A percentile compares a stretch with the other conserved stretches of the same genome.
Evolutionary conservation across 768 basidiomycete genomes (phyloP).

Genomic region (Ramaria sp.): DNA sequence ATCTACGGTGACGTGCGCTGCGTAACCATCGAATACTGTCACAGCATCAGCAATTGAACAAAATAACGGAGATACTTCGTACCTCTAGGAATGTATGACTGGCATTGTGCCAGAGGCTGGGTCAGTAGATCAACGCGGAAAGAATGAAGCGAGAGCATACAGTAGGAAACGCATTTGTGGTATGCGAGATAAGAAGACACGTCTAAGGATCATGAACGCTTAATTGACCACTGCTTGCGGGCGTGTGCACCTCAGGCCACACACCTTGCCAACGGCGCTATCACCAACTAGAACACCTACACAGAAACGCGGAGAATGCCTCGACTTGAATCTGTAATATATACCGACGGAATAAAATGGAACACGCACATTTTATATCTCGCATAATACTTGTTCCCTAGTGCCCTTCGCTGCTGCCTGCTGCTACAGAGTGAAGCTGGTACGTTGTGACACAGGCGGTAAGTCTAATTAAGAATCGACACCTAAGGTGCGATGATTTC

Average conservation of each 20-base stretch:
- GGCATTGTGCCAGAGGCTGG: slow-evolving; percentile 11
- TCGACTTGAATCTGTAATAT: too few species aligned
- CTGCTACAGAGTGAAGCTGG: too few species aligned
- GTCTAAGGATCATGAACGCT: slow-evolving; percentile 42
- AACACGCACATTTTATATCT: slow-evolving; percentile 78
- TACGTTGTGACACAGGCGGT: too few species aligned
- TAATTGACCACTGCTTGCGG: too few species aligned
- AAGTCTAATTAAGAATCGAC: too few species aligned
- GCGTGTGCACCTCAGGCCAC: slow-evolving; percentile 12
- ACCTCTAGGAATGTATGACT: slow-evolving; percentile 98
- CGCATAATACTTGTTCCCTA: slow-evolving; percentile 50
- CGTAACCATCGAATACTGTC: slow-evolving; percentile 95
- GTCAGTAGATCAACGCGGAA: slow-evolving; percentile 10
- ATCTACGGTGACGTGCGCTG: slow-evolving; percentile 97
- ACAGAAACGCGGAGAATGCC: slow-evolving; percentile 22
- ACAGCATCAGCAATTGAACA: slow-evolving; percentile 10
- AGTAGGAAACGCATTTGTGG: slow-evolving; percentile 86
- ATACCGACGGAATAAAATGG: slow-evolving; percentile 7
- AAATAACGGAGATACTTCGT: slow-evolving; percentile 15
- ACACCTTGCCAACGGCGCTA: slow-evolving; percentile 95
- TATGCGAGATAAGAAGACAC: slow-evolving; percentile 97
- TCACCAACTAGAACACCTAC: slow-evolving; percentile 96
- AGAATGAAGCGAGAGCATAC: slow-evolving; percentile 34
- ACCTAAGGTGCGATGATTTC: too few species aligned
- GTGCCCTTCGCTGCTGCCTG: background rate